Base-by-base conservation (phyloP, 768 basidiomycete genomes). In the Xanthoconium stramineum region DNA sequence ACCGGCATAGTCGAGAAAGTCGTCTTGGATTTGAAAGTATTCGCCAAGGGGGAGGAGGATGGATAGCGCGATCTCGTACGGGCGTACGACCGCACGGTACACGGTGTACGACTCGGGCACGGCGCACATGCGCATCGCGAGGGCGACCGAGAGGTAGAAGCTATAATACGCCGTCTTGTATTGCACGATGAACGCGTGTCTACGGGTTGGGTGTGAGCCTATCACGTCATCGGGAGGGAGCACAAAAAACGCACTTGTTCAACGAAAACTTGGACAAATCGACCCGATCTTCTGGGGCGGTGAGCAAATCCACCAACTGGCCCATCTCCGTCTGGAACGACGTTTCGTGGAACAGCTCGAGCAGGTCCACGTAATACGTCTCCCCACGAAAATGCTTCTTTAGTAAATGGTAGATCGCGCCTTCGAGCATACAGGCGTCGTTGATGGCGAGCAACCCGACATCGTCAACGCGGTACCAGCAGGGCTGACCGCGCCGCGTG, bases 131-230 rank as follows among this genome's bases (percentile, higher is more conserved):
- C 86, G 83, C 85, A 98, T 87, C 12, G 94, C 94, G 60, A 94
- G 86, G 14, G 96, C 97, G 60, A 98, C 93, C 46, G 97, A 94
- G 61, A 99, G 91, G 77, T 98, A 97, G 83, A 98, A 98, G 32
- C 93, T 97, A 75, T 98, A 99, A 76, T 83, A 96, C 0, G 96
- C 91, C 30, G 96, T 98, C 76, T 99, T 99, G 84, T 94, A 98
- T 60, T 92, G 81, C 51, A 98, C 96, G 70, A 98, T 98, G 54
- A 91, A 82, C 57, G 83, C 82, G 69, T 98, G 94, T 69, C 93
- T 95, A 37, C 10, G 13, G 3, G 29, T 28, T 9, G 35, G 20
- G 9, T 11, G 8, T 7, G 15, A 6, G 24, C 29, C 2, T 0
- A 9, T 5, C 8, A 1, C 14, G 6, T n/a, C n/a, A n/a, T n/a